Evolutionary conservation across 257 asterid genomes (phyloP).

Genomic region (Solanum chiquidenum): DNA sequence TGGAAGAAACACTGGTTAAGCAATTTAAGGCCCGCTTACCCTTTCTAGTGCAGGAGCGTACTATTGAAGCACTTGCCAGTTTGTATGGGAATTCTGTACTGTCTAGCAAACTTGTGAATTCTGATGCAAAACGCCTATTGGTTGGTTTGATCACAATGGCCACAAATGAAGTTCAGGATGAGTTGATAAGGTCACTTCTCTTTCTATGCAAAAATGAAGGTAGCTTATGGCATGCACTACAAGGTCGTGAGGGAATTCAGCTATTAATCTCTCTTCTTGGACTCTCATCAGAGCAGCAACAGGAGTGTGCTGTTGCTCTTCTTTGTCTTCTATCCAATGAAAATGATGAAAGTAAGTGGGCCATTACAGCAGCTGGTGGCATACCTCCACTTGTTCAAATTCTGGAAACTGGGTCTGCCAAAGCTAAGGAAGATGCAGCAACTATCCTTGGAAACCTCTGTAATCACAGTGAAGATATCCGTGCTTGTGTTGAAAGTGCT

Average conservation of each 20-base stretch:
- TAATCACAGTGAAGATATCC: constrained; percentile 97
- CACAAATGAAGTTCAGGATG: constrained; percentile 81
- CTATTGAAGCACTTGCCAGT: constrained; percentile 97
- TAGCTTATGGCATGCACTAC: constrained; percentile 91
- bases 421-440: constrained; percentile 97
- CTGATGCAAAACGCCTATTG: constrained; percentile 88
- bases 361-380: constrained; percentile 99
- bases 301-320: constrained; percentile 95
- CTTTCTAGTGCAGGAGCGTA: constrained; percentile 88
- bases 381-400: constrained; percentile 98
- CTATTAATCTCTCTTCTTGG: constrained; percentile 94
- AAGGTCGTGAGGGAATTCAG: constrained; percentile 99
- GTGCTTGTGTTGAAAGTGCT: constrained; percentile 99
- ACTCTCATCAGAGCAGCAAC: constrained; percentile 98
- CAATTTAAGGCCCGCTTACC: constrained; percentile 64
- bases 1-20: constrained; percentile 70
- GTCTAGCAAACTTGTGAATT: constrained; percentile 67
- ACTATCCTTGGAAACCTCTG: constrained; percentile 96
- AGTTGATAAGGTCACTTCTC: constrained; percentile 74
- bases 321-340: constrained; percentile 86
- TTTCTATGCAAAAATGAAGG: constrained; percentile 80
- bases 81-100: constrained; percentile 76
- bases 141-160: constrained; percentile 98
- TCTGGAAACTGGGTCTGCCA: constrained; percentile 89
- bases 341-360: constrained; percentile 99